Conservation (phyloP, 2,329 filamentous ascomycete species). For the Penicillium expansum region DNA sequence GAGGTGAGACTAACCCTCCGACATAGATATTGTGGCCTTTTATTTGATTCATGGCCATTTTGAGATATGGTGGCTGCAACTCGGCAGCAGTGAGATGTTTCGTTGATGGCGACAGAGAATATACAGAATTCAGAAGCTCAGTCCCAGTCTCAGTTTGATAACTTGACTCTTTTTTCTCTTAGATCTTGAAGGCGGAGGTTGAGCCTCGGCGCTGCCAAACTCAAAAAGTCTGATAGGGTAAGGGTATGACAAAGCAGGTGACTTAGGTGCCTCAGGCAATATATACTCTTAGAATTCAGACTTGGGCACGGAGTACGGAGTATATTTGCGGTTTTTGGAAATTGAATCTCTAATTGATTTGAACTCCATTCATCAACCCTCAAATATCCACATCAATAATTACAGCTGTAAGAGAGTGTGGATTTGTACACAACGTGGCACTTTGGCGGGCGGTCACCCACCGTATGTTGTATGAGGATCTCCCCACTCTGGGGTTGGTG, state of each 20-base stretch:
- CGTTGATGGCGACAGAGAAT: neutral
- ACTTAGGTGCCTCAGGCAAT: conserved; percentile 1
- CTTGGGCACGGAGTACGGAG: too few relatives aligned
- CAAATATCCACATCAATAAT: neutral
- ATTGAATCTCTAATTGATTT: too few relatives aligned
- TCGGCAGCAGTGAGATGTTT: neutral
- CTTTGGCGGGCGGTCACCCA: conserved; percentile 5
- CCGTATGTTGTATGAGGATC: conserved; percentile 6
- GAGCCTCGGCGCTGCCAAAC: conserved; percentile 14
- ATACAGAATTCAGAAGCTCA: neutral
- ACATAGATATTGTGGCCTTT: conserved; percentile 72
- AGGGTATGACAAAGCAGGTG: conserved; percentile 15
- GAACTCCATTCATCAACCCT: neutral
- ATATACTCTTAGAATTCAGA: neutral
- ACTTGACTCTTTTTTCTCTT: conserved; percentile 4
- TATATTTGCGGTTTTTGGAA: too few relatives aligned
- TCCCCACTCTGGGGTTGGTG: conserved; percentile 16
- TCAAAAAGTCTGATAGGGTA: conserved; percentile 17
- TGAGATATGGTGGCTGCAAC: neutral
- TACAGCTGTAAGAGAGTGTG: neutral
- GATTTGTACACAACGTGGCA: neutral
- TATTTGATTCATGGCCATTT: conserved; percentile 59
- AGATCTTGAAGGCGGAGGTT: conserved; percentile 18
- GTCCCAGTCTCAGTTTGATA: neutral
- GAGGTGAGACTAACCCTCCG: conserved; percentile 60